phyloP scores from a whole-genome alignment of 1,284 basidiomycete genomes.

The Veloboletus limbatus region DNA sequence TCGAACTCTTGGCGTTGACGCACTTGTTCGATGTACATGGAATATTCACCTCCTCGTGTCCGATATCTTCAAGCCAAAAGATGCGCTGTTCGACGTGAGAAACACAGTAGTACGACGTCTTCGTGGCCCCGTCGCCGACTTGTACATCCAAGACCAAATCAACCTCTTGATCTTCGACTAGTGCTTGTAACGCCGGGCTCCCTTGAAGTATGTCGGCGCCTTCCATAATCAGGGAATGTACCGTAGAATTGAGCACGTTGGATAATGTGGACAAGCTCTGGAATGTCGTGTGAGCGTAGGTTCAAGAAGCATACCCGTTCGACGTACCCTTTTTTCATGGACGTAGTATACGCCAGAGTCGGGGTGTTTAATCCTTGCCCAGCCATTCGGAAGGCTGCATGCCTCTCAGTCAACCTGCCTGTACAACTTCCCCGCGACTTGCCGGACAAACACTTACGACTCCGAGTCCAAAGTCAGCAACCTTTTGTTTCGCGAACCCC shows the following conservation, averaged over 20 bases:
- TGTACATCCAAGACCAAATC: constrained; percentile 20
- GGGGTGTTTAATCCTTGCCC: constrained; percentile 28
- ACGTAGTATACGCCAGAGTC: constrained; percentile 30
- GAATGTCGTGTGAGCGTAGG: neutral
- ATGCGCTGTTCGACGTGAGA: constrained; percentile 28
- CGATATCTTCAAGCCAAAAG: constrained; percentile 30
- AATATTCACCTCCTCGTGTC: constrained; percentile 16
- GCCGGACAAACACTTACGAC: constrained; percentile 11
- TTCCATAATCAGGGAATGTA: constrained; percentile 10
- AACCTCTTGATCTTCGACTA: constrained; percentile 12
- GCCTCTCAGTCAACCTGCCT: constrained; percentile 1
- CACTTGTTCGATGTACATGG: constrained; percentile 26
- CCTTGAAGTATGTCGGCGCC: constrained; percentile 9
- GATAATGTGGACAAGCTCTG: constrained; percentile 24
- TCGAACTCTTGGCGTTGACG: constrained; percentile 3
- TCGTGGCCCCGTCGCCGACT: neutral
- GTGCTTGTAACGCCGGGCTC: constrained; percentile 4
- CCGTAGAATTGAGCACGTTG: constrained; percentile 13
- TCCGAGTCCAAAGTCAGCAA: neutral
- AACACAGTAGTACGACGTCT: constrained; percentile 26
- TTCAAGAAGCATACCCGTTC: neutral
- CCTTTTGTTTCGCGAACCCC: constrained; percentile 7
- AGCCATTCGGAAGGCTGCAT: constrained; percentile 19
- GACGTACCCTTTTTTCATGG: constrained; percentile 24
- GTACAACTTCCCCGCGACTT: neutral